Base-by-base conservation (phyloP, 345 rosid species). In the Dovyalis caffra region DNA sequence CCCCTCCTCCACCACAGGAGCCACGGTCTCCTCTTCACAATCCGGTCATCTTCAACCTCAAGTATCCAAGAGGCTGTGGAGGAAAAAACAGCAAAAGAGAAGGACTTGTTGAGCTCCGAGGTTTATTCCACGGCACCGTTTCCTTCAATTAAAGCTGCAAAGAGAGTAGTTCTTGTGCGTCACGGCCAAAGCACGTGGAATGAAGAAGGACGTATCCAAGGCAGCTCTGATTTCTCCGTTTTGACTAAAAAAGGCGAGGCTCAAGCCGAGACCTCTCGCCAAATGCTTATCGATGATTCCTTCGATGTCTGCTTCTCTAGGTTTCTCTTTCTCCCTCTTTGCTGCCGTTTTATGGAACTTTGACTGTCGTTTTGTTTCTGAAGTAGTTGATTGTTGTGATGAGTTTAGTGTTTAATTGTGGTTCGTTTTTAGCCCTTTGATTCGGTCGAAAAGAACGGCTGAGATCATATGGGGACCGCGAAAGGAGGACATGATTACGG, bases 181-280 rank as follows among this genome's bases (percentile, higher is more conserved):
- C 99, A 95, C 76, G 97, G 99, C 16, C 96, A 92, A 92, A 95
- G 98, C 90, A 90, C 97, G 66, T 92, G 99, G 97, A 92, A 92
- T 16, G 92, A 80, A 79, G 97, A 92, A 78, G 99, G 97, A 0
- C 76, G 97, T 82, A 95, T 95, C 74, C 99, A 95, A 86, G 99
- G 99, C 10, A 91, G 98, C 86, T 95, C 99, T 29, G 73, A 95
- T 78, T 91, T 89, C 84, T 84, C 99, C 26, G 86, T 90, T 74
- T 85, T 92, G 80, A 92, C 99, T 15, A 83, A 82, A 84, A 95
- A 90, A 86, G 98, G 99, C 32, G 95, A 92, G 86, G 76, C 86
- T 81, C 97, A 90, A 78, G 99, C 98, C 21, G 92, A 95, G 64
- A 92, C 91, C 40, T 91, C 97, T 20, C 90, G 97, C 34, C 94